Evolutionary conservation across 345 rosid genomes (phyloP).

Genomic region (Rhodomyrtus tomentosa): DNA sequence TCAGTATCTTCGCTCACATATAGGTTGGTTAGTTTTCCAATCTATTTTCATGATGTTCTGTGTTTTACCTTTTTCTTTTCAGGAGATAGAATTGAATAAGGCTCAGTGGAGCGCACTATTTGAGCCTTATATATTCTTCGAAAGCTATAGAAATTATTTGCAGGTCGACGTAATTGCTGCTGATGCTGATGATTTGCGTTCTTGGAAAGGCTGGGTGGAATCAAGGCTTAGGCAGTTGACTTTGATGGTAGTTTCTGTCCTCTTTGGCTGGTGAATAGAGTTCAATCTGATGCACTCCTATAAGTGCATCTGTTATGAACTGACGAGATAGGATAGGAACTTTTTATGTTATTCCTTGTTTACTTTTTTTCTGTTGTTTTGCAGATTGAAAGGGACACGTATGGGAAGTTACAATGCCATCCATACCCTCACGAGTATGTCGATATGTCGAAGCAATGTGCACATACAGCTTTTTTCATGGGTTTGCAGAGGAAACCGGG

Average conservation of each 20-base stretch:
- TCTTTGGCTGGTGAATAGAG: neutral
- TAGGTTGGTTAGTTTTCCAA: neutral
- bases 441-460: constrained; percentile 32
- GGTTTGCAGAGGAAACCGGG: constrained; percentile 64
- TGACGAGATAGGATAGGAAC: neutral
- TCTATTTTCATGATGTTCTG: neutral
- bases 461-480: constrained; percentile 50
- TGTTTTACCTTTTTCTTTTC: constrained; percentile 2
- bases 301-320: neutral
- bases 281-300: neutral
- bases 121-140: constrained; percentile 57
- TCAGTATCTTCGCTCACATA: neutral
- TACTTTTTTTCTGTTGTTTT: neutral
- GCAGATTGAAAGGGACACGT: constrained; percentile 63
- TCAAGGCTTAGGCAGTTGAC: constrained; percentile 61
- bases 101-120: constrained; percentile 48
- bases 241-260: constrained; percentile 33
- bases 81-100: constrained; percentile 53
- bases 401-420: constrained; percentile 63
- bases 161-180: constrained; percentile 54
- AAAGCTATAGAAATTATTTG: constrained; percentile 57
- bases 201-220: constrained; percentile 81
- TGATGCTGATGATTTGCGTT: constrained; percentile 45
- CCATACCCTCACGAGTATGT: constrained; percentile 46
- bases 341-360: neutral